Base-by-base conservation (phyloP, 78 protist species). In the Planoprotostelium fungivorum region DNA sequence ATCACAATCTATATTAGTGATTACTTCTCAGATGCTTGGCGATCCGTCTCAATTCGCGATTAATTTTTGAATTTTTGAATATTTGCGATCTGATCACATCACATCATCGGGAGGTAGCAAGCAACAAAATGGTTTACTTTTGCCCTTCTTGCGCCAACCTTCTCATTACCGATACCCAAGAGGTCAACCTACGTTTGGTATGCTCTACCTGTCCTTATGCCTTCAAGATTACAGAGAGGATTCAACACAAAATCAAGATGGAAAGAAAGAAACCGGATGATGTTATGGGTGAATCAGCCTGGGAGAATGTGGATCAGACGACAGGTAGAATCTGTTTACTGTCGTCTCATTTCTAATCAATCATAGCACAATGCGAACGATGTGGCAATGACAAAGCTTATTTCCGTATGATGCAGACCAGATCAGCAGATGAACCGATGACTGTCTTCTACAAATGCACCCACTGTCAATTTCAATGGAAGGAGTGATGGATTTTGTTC, bases 391-490 rank as follows among this genome's bases (percentile, higher is more conserved):
- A 0, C 36, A 1, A 38, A 0, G 97, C 97, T 35, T 94, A 85
- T 92, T 96, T 85, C 85, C n/a, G 63, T 84, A 89, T 89, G 83
- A 87, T 94, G 88, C 97, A 96, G 88, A 92, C 90, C 10, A 89
- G 96, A 5, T 88, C 93, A 0, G 96, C 97, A 9, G 97, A 94
- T 85, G 97, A 96, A 89, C 96, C 97, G 0, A 91, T 86, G 93
- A 91, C 96, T 23, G 63, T 83, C 5, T 95, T 93, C 86, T 95
- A 89, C 93, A 34, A 87, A 28, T 94, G 96, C 35, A 23, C 35
- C 35, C 23, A 38, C 86, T 88, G 89, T 37, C 28, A 1, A 23
- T 16, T 1, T 63, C 5, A 85, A 83, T 84, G 83, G 91, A 1
- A 63, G 34, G 87, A 84, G 31, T 0, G 29, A 51, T n/a, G n/a